Conservation (phyloP, 495 filamentous ascomycete species). For the Penicillium mononematosum region DNA sequence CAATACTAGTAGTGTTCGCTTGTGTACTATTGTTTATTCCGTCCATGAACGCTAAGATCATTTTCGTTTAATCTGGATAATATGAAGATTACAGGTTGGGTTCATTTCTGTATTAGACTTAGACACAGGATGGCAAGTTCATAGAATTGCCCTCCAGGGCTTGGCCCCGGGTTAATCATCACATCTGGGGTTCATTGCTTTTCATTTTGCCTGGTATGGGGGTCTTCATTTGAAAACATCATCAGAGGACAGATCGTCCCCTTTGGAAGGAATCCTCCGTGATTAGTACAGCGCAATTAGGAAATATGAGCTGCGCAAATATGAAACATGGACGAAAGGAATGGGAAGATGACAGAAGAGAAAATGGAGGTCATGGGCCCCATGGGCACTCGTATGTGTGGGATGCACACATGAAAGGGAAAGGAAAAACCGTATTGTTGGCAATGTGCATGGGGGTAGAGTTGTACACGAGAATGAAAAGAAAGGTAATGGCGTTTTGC, state of each 20-base stretch:
- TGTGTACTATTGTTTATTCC: not conserved
- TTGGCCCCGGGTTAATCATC: slow-evolving; percentile 20
- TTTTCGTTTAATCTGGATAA: no score
- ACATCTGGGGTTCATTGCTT: slow-evolving; percentile 24
- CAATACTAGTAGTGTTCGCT: no score
- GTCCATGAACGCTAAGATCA: no score
- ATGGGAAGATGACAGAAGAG: slow-evolving; percentile 16
- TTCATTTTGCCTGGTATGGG: slow-evolving; percentile 16
- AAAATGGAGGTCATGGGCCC: slow-evolving; percentile 24
- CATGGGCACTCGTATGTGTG: slow-evolving; percentile 7
- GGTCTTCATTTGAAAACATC: slow-evolving; percentile 22
- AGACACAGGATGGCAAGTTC: slow-evolving; percentile 7
- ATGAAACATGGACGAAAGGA: slow-evolving; percentile 29
- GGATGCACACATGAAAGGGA: slow-evolving; percentile 16
- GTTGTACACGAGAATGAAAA: slow-evolving; percentile 24
- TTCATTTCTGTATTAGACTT: slow-evolving; percentile 9
- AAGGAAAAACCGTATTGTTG: not conserved
- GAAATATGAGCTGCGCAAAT: slow-evolving; percentile 28
- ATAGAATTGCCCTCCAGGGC: slow-evolving; percentile 7
- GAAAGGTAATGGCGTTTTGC: slow-evolving; percentile 3
- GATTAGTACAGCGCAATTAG: slow-evolving; percentile 34
- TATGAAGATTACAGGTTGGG: not conserved
- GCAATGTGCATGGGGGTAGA: slow-evolving; percentile 30
- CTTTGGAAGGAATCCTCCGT: slow-evolving; percentile 11
- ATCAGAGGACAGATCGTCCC: slow-evolving; percentile 19